Evolutionary conservation across 2,329 filamentous ascomycete species (phyloP).

Genomic region (Cladorrhinum sp.): DNA sequence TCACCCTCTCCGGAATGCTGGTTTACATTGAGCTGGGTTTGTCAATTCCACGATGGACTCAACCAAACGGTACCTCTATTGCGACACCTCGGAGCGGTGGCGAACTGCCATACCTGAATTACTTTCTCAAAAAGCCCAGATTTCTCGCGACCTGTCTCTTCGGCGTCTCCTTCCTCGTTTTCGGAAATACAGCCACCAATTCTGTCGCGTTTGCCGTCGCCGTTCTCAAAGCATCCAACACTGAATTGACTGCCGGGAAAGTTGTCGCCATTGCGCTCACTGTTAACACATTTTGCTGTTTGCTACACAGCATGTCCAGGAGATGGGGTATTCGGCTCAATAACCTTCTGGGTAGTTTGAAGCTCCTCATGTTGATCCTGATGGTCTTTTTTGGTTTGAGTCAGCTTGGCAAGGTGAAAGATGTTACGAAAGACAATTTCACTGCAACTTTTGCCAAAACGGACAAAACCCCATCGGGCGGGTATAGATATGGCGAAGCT

Average conservation of each 20-base stretch:
- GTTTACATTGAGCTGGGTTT: conserved; percentile 22
- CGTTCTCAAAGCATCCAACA: conserved; percentile 12
- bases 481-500: conserved; percentile 17
- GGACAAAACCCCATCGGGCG: conserved; percentile 9
- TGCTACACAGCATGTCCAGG: conserved; percentile 22
- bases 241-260: not conserved
- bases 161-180: conserved; percentile 21
- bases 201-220: conserved; percentile 19
- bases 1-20: conserved; percentile 14
- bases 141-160: conserved; percentile 21
- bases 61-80: conserved; percentile 12
- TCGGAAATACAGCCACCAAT: conserved; percentile 21
- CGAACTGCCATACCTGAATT: conserved; percentile 22
- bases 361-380: conserved; percentile 16
- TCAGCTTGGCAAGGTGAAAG: conserved; percentile 2
- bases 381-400: conserved; percentile 17
- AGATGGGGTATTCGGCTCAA: conserved; percentile 22
- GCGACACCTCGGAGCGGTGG: conserved; percentile 20
- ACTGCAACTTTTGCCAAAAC: conserved; percentile 11
- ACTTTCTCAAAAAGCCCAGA: conserved; percentile 17
- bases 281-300: conserved; percentile 18
- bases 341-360: conserved; percentile 18
- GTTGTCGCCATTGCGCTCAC: conserved; percentile 18
- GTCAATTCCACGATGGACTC: conserved; percentile 15
- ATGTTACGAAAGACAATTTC: conserved; percentile 15